phyloP scores from a whole-genome alignment of 176 grass and related monocot genomes.

The Ensete ventricosum region DNA sequence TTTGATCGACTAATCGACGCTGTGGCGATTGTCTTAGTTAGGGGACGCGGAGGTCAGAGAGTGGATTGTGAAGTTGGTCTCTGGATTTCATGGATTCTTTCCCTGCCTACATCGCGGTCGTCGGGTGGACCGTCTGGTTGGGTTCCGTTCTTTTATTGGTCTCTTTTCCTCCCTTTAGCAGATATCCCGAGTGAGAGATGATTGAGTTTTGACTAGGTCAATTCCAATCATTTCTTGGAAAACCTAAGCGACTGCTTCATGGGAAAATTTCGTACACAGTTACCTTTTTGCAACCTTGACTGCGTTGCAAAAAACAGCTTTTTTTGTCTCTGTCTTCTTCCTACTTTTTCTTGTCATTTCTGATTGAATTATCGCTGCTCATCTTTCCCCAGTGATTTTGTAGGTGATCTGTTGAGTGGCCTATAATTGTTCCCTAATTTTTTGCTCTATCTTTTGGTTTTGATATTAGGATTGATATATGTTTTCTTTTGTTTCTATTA shows the following conservation, averaged over 20 bases:
- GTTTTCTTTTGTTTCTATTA: constrained; percentile 4
- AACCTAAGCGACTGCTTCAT: constrained; percentile 3
- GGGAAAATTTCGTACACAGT: constrained; percentile 6
- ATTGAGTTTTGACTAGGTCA: constrained; percentile 32
- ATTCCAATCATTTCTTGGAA: constrained; percentile 21
- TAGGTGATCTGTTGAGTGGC: constrained; percentile 3
- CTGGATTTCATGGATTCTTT: background rate
- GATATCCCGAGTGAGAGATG: background rate
- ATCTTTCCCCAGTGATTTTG: constrained; percentile 13
- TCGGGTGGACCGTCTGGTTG: constrained; percentile 1
- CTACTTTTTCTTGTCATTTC: constrained; percentile 5
- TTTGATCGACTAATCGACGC: too few relatives aligned
- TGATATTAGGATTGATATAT: background rate
- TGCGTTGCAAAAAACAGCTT: constrained; percentile 4
- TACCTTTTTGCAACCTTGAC: background rate
- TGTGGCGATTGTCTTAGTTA: background rate
- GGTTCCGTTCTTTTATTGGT: constrained; percentile 8
- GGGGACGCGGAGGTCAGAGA: background rate
- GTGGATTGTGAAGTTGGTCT: background rate
- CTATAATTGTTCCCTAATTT: background rate
- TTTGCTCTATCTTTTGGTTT: background rate
- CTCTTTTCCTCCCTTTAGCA: background rate
- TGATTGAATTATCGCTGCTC: background rate
- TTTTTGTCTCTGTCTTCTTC: constrained; percentile 2
- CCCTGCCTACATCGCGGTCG: background rate